These are phyloP conservation scores for Crithidia brevicula DNA, from an alignment of 208 protist genomes.

Conservation along the genomic window DNA sequence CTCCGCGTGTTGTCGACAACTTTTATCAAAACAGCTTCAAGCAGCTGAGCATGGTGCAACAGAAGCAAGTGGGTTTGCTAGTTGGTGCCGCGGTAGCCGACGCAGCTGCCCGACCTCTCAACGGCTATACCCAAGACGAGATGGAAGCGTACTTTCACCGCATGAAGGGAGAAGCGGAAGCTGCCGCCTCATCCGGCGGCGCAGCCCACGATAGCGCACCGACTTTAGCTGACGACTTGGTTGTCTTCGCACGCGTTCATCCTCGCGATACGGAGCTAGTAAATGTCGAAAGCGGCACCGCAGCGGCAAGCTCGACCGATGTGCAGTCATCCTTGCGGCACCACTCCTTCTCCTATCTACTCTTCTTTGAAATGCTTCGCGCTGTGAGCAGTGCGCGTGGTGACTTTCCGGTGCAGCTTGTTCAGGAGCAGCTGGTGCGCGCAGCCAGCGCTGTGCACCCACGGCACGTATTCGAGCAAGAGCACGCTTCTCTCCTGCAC, in stretches of 20 bases:
- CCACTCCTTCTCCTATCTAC: slow-evolving; percentile 71
- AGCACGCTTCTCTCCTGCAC: slow-evolving; percentile 82
- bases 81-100: slow-evolving; percentile 81
- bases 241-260: slow-evolving; percentile 28
- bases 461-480: slow-evolving; percentile 37
- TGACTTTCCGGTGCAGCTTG: slow-evolving; percentile 51
- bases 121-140: slow-evolving; percentile 45
- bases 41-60: slow-evolving; percentile 84
- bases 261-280: background rate
- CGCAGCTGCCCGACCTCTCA: slow-evolving; percentile 65
- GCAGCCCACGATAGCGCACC: background rate
- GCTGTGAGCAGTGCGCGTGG: slow-evolving; percentile 65
- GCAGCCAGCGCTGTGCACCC: slow-evolving; percentile 25
- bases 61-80: slow-evolving; percentile 78
- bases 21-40: slow-evolving; percentile 89
- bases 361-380: slow-evolving; percentile 65
- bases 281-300: background rate
- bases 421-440: slow-evolving; percentile 50
- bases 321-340: slow-evolving; percentile 14
- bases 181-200: background rate
- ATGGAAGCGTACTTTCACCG: slow-evolving; percentile 28
- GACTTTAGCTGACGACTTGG: background rate
- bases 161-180: background rate
- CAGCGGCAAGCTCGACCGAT: background rate
- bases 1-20: slow-evolving; percentile 41